Percentiles rank a stretch among this genome's conserved stretches.
Evolutionary conservation across 257 asterid genomes (phyloP).

Genomic region (Lycium barbarum): DNA sequence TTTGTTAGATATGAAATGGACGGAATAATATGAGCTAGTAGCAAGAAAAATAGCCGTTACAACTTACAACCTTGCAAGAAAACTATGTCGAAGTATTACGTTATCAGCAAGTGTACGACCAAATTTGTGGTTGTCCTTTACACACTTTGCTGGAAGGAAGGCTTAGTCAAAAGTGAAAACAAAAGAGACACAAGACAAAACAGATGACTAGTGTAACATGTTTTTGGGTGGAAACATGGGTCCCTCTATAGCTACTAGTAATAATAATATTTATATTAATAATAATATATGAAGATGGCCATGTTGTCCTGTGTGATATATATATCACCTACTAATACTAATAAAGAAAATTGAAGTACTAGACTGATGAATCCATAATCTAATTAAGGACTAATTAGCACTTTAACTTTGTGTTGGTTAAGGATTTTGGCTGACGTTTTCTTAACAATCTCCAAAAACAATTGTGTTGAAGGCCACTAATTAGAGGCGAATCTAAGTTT

Average conservation of each 20-base stretch:
- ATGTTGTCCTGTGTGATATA: background rate
- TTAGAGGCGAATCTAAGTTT: no score
- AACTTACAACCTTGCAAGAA: background rate
- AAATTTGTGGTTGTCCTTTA: slow-evolving; percentile 28
- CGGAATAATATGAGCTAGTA: background rate
- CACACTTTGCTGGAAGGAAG: background rate
- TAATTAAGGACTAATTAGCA: background rate
- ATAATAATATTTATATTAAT: background rate
- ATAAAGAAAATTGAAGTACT: background rate
- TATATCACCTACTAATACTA: background rate
- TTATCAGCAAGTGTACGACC: background rate
- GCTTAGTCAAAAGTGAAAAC: slow-evolving; percentile 23
- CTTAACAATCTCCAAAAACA: background rate
- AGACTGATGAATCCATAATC: background rate
- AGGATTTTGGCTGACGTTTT: background rate
- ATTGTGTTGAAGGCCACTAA: no score
- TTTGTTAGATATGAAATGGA: slow-evolving; percentile 16
- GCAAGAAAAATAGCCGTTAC: slow-evolving; percentile 56
- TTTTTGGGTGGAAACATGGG: slow-evolving; percentile 16
- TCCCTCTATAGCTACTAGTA: background rate
- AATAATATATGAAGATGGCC: background rate
- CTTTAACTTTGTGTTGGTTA: background rate
- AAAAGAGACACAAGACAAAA: background rate
- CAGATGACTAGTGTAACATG: slow-evolving; percentile 6
- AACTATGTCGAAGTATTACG: background rate